Evolutionary conservation across 768 basidiomycete species (phyloP).

Genomic region (Serpula lacrymans): DNA sequence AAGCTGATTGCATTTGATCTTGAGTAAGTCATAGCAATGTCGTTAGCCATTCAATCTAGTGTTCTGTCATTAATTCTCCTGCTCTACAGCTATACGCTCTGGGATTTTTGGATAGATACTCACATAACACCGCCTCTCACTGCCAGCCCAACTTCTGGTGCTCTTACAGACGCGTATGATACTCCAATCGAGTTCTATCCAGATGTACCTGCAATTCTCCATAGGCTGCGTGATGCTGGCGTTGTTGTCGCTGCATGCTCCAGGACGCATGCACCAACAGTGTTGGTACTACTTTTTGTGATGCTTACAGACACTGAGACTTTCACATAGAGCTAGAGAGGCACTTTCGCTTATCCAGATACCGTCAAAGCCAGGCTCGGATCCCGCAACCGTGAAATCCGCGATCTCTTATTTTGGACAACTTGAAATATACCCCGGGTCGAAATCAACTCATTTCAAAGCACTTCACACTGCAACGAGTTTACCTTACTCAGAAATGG

Average conservation of each 20-base stretch:
- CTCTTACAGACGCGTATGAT: conserved; percentile 19
- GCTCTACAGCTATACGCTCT: conserved; percentile 68
- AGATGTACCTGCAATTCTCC: conserved; percentile 73
- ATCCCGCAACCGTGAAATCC: conserved; percentile 29
- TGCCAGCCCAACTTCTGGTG: conserved; percentile 31
- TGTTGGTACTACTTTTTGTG: conserved; percentile 43
- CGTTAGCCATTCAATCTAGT: neutral
- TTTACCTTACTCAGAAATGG: conserved; percentile 80
- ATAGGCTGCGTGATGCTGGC: conserved; percentile 45
- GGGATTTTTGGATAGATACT: conserved; percentile 86
- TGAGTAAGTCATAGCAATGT: conserved; percentile 49
- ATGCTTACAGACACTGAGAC: neutral
- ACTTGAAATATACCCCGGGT: conserved; percentile 74
- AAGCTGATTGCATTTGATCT: conserved; percentile 78
- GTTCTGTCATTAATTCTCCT: conserved; percentile 5
- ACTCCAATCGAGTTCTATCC: conserved; percentile 62
- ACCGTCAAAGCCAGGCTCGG: conserved; percentile 31
- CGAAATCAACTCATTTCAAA: conserved; percentile 81
- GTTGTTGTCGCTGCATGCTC: conserved; percentile 71
- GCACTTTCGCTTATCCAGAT: conserved; percentile 66
- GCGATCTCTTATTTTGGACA: conserved; percentile 68
- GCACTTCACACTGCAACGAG: conserved; percentile 68
- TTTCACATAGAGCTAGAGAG: conserved; percentile 57
- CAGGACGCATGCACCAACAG: conserved; percentile 59
- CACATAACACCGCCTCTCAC: conserved; percentile 62